Percentiles rank a stretch among this genome's conserved stretches.
Conservation (phyloP, 2,329 filamentous ascomycete species). For the Aurifilum marmelostoma region DNA sequence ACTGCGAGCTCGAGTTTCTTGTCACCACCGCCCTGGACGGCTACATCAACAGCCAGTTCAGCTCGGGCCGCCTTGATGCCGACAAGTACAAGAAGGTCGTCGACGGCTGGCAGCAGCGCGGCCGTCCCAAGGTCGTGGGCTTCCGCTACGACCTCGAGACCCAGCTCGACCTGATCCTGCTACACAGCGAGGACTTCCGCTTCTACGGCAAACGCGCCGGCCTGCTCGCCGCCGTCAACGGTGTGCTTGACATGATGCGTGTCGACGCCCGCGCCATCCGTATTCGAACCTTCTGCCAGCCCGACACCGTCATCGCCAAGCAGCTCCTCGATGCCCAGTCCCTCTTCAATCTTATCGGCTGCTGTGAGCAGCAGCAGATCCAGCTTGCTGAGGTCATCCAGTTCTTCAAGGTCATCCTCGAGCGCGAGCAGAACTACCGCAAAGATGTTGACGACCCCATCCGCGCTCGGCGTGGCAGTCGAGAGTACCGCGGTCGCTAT, state of each 20-base stretch:
- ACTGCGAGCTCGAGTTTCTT: constrained; percentile 61
- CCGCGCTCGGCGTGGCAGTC: background rate
- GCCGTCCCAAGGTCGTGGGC: constrained; percentile 57
- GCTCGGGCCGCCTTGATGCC: constrained; percentile 56
- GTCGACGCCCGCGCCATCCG: constrained; percentile 56
- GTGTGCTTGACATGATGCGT: constrained; percentile 56
- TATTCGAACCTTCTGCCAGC: constrained; percentile 60
- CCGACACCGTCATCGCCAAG: constrained; percentile 61
- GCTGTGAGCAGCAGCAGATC: constrained; percentile 47
- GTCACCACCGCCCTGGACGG: constrained; percentile 54
- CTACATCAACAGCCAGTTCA: constrained; percentile 57
- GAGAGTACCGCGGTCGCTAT: constrained; percentile 11
- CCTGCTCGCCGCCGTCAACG: constrained; percentile 47
- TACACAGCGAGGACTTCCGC: constrained; percentile 56
- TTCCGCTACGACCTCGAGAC: constrained; percentile 65
- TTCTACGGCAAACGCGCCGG: constrained; percentile 56
- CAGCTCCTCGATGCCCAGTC: constrained; percentile 58
- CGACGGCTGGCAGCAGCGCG: constrained; percentile 55
- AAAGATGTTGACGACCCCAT: constrained; percentile 25
- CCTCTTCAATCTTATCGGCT: constrained; percentile 54
- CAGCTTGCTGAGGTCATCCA: constrained; percentile 54
- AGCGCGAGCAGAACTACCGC: constrained; percentile 45
- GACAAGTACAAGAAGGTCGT: constrained; percentile 55
- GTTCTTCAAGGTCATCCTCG: constrained; percentile 58
- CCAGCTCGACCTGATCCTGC: constrained; percentile 57